These are phyloP conservation scores for Nakazawaea pomicola DNA, from an alignment of 805 yeast species.

Conservation along the genomic window DNA sequence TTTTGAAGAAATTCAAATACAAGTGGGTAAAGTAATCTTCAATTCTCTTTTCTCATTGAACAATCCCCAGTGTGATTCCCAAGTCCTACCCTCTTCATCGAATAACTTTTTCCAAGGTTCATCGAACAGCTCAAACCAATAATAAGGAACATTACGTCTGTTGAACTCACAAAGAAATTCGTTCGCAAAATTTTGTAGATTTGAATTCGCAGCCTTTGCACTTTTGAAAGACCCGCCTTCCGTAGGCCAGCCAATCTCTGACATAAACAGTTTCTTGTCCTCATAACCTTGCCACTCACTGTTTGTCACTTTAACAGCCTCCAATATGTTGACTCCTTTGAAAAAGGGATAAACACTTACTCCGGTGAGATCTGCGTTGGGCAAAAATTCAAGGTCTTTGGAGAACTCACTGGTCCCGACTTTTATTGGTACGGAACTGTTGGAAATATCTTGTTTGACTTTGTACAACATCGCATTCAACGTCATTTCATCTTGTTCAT, in stretches of 20 bases:
- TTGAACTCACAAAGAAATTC: slow-evolving; percentile 47
- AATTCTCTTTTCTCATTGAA: slow-evolving; percentile 43
- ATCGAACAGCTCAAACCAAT: slow-evolving; percentile 65
- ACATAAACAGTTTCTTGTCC: slow-evolving; percentile 32
- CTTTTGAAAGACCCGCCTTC: slow-evolving; percentile 45
- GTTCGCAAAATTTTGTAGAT: slow-evolving; percentile 43
- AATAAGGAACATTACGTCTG: slow-evolving; percentile 40
- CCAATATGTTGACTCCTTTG: slow-evolving; percentile 45
- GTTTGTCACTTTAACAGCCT: slow-evolving; percentile 49
- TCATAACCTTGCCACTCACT: slow-evolving; percentile 39
- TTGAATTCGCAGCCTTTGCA: slow-evolving; percentile 41
- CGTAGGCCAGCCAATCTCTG: slow-evolving; percentile 75
- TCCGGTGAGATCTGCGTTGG: slow-evolving; percentile 50
- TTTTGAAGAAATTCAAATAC: no score
- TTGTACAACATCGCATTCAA: slow-evolving; percentile 34
- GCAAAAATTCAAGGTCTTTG: slow-evolving; percentile 26
- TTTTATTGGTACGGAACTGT: slow-evolving; percentile 31
- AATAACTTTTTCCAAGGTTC: slow-evolving; percentile 64
- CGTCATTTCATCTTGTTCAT: slow-evolving; percentile 41
- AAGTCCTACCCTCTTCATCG: slow-evolving; percentile 38
- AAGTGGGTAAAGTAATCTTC: slow-evolving; percentile 41
- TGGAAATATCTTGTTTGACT: not conserved
- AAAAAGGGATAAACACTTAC: slow-evolving; percentile 67
- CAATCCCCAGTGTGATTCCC: slow-evolving; percentile 76
- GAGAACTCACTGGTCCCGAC: slow-evolving; percentile 58